Evolutionary conservation across 192 early-diverging fungal species (phyloP), one percentile per base, ranked within the genome.

Genomic region (Paraglomus occultum): DNA sequence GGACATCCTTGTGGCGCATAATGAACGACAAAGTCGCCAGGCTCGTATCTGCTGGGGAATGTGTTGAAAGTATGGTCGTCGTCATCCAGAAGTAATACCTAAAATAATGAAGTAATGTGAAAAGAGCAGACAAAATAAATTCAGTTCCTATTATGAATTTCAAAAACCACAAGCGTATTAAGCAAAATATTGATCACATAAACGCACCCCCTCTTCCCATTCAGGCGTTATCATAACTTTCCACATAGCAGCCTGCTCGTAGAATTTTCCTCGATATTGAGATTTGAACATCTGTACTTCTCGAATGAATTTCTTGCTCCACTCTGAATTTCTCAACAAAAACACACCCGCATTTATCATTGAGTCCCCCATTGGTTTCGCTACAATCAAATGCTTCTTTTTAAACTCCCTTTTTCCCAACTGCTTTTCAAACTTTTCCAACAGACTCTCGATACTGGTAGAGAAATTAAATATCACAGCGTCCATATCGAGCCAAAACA

Each of bases 401-500:
- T 73, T 70, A 71, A 82, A 82, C 8, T 53, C 42, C 4, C 57
- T 61, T 2, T 67, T 8, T 0, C 70, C 77, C 8, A 53, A 45
- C 15, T 72, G 80, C 0, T 42, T 42, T 14, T 76, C 49, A 17
- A 82, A 77, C n/a, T 74, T 15, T 1, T 68, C 69, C 9, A 86
- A 68, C 9, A 86, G 67, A 0, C 67, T 64, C 38, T 81, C 78
- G 0, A 86, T 18, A 5, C 74, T 70, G 20, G 73, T 74, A 46
- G 80, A 73, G 15, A 71, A 53, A 51, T 86, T 77, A 53, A 80
- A 77, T 17, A 86, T 63, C 0, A 86, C 80, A 5, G 85, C 83
- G 58, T 86, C 85, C 83, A 86, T 86, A 62, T 86, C 85, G 72
- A 86, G 71, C 85, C 85, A 86, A 54, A 86, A 80, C 38, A 86